phyloP scores from a whole-genome alignment of 225 moss, liverwort and hornwort genomes.

The Lunularia cruciata region DNA sequence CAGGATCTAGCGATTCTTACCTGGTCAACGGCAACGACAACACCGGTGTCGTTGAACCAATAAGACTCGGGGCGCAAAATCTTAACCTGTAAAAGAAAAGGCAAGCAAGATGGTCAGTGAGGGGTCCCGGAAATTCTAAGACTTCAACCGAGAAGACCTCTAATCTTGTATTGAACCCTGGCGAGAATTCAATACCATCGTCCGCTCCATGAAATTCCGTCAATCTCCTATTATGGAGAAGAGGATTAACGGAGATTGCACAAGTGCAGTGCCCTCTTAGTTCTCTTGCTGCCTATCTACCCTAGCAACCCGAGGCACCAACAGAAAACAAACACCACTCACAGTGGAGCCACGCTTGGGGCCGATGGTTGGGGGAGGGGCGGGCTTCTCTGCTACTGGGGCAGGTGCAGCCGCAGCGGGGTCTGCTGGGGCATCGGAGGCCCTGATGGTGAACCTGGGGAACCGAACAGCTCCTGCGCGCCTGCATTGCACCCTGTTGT shows the following conservation, averaged over 20 bases:
- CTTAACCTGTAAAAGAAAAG: conserved; percentile 46
- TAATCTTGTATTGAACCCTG: no score
- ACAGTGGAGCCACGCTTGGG: conserved; percentile 40
- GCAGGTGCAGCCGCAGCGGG: conserved; percentile 18
- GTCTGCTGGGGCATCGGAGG: conserved; percentile 26
- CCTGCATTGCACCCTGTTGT: conserved; percentile 21
- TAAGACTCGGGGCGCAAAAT: conserved; percentile 77
- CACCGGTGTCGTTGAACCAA: conserved; percentile 77
- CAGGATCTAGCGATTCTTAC: conserved; percentile 17
- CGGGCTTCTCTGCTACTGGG: conserved; percentile 15
- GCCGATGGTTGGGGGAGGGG: conserved; percentile 16
- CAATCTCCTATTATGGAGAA: no score
- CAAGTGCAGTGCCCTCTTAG: no score
- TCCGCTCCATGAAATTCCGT: background rate
- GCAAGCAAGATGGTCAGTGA: no score
- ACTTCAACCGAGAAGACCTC: no score
- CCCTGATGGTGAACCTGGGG: conserved; percentile 33
- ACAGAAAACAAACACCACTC: background rate
- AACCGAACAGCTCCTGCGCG: conserved; percentile 18
- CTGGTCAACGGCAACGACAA: conserved; percentile 81
- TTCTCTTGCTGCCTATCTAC: no score
- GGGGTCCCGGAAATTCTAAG: no score
- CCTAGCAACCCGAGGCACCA: no score
- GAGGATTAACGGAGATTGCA: no score
- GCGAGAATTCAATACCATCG: background rate